These are phyloP conservation scores for Crassisporium funariophilum DNA, from an alignment of 768 basidiomycete genomes.

Conservation along the genomic window DNA sequence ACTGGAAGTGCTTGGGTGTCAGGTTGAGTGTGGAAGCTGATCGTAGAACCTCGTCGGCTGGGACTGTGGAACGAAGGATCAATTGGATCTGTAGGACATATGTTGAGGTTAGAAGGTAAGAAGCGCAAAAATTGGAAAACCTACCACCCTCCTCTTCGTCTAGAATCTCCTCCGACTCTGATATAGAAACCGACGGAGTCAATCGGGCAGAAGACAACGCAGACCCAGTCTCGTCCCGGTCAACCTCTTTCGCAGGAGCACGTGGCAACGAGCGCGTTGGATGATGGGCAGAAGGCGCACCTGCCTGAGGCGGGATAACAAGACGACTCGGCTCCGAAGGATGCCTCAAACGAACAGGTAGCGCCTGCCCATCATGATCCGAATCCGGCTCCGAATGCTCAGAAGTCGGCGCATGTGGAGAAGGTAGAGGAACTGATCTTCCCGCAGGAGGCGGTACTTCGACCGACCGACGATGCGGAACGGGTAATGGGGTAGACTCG, in stretches of 20 bases:
- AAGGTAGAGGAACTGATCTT: slow-evolving; percentile 15
- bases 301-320: slow-evolving; percentile 8
- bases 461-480: slow-evolving; percentile 23
- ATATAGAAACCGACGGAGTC: slow-evolving; percentile 25
- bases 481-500: slow-evolving; percentile 26
- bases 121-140: slow-evolving; percentile 19
- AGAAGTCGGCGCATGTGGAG: slow-evolving; percentile 2
- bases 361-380: slow-evolving; percentile 33
- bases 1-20: slow-evolving; percentile 9
- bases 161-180: slow-evolving; percentile 44
- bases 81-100: slow-evolving; percentile 55
- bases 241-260: slow-evolving; percentile 1
- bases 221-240: too few relatives aligned
- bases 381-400: slow-evolving; percentile 32
- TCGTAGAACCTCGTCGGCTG: slow-evolving; percentile 39
- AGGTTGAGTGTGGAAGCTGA: slow-evolving; percentile 22
- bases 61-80: slow-evolving; percentile 65
- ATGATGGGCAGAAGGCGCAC: slow-evolving; percentile 6
- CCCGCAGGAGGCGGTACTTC: slow-evolving; percentile 18
- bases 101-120: slow-evolving; percentile 2
- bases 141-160: slow-evolving; percentile 67
- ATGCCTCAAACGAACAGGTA: slow-evolving; percentile 33
- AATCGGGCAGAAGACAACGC: slow-evolving; percentile 10
- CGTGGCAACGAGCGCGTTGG: slow-evolving; percentile 3
- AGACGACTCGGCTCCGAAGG: too few relatives aligned